Evolutionary conservation across 176 grass and related monocot genomes (phyloP).

Genomic region (Eremochloa ophiuroides): DNA sequence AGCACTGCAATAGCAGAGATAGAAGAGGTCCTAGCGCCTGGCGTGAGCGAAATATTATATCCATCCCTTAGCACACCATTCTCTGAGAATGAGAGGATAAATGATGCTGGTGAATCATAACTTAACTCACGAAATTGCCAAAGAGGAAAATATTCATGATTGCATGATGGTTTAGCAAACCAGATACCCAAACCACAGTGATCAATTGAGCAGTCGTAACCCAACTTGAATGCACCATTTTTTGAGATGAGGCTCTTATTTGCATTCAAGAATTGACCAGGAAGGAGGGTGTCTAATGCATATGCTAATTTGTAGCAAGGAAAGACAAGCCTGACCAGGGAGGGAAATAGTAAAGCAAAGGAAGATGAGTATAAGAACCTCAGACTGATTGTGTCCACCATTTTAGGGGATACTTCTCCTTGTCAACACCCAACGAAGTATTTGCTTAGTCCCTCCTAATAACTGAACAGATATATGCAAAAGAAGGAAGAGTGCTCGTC

Average conservation of each 20-base stretch:
- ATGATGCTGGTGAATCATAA: accelerated
- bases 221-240: conserved; percentile 22
- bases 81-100: not conserved
- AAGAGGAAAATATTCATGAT: not conserved
- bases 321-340: not conserved
- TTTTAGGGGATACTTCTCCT: not conserved
- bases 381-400: not conserved
- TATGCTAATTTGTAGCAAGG: not conserved
- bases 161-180: not conserved
- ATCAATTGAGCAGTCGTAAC: not conserved
- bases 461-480: too few relatives aligned
- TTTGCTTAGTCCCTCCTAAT: not conserved
- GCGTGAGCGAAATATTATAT: not conserved
- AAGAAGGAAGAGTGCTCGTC: too few relatives aligned
- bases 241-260: conserved; percentile 11
- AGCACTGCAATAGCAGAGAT: not conserved
- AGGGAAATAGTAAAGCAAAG: not conserved
- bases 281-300: conserved; percentile 12
- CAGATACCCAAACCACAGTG: not conserved
- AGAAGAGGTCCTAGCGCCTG: not conserved
- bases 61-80: not conserved
- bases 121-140: not conserved
- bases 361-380: not conserved
- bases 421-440: not conserved
- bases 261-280: conserved; percentile 9